Evolutionary conservation across 768 basidiomycete genomes (phyloP), one percentile per base, ranked within the genome.

Genomic region (Tephrocybe sp.): DNA sequence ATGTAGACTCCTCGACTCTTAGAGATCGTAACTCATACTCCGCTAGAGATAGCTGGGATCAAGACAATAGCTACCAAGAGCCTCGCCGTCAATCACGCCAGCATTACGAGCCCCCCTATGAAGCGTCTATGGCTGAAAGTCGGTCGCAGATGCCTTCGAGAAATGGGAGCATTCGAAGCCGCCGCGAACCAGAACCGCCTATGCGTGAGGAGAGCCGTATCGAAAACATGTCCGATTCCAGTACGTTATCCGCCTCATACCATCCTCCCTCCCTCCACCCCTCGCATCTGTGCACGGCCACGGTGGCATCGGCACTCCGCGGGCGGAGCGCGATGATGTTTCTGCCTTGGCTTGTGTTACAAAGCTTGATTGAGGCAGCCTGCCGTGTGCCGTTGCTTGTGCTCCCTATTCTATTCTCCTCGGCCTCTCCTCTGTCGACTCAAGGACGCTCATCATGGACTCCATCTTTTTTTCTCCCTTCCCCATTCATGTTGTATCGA

Each of bases 161-260:
- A 39, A 61, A 58, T 19, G 63, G 62, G 38, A 65, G 59, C 44
- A 54, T 49, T 37, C 64, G 66, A 18, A 69, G 59, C 25, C 55
- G 61, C 35, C 64, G 63, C 47, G 68, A 68, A 32, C 64, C 61
- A 54, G 65, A 69, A 45, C 55, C 57, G 15, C 43, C 57, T 44
- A 51, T 59, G 49, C 64, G 59, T 43, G 64, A 65, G 52, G 56
- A 62, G 51, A 58, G 60, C 53, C 67, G 67, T 54, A 62, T 58
- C 51, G 61, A 61, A 63, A 66, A 61, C 66, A 66, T 68, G 65
- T 63, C 70, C 59, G 56, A 74, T 71, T 64, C 73, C 66, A 82
- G 81, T 83, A 83, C 81, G 80, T 83, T 81, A 69, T 80, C 77
- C 71, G 76, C 78, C 74, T 79, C 75, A 67, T 75, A 58, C 64